Percentiles rank a stretch among this genome's conserved stretches.
These are phyloP conservation scores for Elaphomyces granulatus DNA, from an alignment of 495 filamentous ascomycete species.

Conservation along the genomic window DNA sequence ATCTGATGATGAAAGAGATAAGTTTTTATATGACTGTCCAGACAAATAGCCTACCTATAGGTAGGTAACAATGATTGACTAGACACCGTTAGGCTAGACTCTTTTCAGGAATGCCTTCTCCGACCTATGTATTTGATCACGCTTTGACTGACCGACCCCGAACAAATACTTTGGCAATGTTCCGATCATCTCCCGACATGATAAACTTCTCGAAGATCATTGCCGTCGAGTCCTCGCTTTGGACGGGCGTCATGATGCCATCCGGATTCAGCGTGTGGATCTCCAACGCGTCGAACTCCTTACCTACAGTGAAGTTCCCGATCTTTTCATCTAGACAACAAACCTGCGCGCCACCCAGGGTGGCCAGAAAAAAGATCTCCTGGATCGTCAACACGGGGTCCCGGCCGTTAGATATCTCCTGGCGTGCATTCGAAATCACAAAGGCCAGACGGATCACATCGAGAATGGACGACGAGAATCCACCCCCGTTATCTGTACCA, in stretches of 20 bases:
- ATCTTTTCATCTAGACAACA: constrained; percentile 39
- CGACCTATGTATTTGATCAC: too few relatives aligned
- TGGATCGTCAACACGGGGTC: constrained; percentile 34
- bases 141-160: constrained; percentile 35
- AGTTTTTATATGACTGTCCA: too few relatives aligned
- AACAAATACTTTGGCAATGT: constrained; percentile 44
- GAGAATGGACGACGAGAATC: constrained; percentile 43
- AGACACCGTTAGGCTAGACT: too few relatives aligned
- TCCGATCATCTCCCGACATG: constrained; percentile 52
- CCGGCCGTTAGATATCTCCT: constrained; percentile 31
- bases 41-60: too few relatives aligned
- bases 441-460: constrained; percentile 46
- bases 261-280: constrained; percentile 24
- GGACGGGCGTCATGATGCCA: constrained; percentile 37
- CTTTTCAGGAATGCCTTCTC: too few relatives aligned
- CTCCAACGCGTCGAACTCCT: constrained; percentile 50
- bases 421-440: constrained; percentile 42
- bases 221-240: constrained; percentile 33
- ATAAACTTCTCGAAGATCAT: constrained; percentile 49
- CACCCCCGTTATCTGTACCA: constrained; percentile 55
- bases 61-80: too few relatives aligned
- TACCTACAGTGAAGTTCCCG: constrained; percentile 44
- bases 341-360: constrained; percentile 46
- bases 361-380: constrained; percentile 48
- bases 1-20: too few relatives aligned